phyloP scores from a whole-genome alignment of 2,329 filamentous ascomycete species.

The Microascus cirrosus region DNA sequence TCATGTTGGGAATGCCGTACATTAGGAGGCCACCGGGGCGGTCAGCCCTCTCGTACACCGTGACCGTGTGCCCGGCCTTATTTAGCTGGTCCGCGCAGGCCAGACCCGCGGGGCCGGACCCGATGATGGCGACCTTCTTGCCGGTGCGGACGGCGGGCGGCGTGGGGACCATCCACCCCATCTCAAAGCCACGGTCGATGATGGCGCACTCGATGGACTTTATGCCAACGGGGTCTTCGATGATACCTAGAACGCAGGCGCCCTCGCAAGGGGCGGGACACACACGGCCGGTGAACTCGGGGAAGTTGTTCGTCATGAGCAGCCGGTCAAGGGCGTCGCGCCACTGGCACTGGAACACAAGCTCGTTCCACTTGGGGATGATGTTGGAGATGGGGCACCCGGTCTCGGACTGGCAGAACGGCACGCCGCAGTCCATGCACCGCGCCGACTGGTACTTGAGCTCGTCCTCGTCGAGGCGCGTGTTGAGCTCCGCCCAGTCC shows the following conservation, averaged over 20 bases:
- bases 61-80: slow-evolving; percentile 78
- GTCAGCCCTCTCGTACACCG: slow-evolving; percentile 86
- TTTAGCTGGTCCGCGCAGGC: slow-evolving; percentile 90
- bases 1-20: slow-evolving; percentile 99
- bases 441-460: slow-evolving; percentile 93
- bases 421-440: slow-evolving; percentile 98
- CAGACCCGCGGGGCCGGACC: slow-evolving; percentile 84
- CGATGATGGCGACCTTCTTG: slow-evolving; percentile 81
- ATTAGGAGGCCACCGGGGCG: slow-evolving; percentile 85
- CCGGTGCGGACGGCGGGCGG: slow-evolving; percentile 72
- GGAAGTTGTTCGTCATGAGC: slow-evolving; percentile 97
- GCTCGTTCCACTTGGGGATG: slow-evolving; percentile 92
- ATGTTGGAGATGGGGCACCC: slow-evolving; percentile 96
- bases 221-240: slow-evolving; percentile 93
- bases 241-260: slow-evolving; percentile 91
- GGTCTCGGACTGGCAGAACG: slow-evolving; percentile 93
- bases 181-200: slow-evolving; percentile 93
- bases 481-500: slow-evolving; percentile 87
- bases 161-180: slow-evolving; percentile 90
- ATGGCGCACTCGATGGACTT: slow-evolving; percentile 98
- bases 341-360: slow-evolving; percentile 72
- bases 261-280: slow-evolving; percentile 95
- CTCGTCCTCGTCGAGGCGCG: slow-evolving; percentile 82
- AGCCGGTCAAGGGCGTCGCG: slow-evolving; percentile 82
- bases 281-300: slow-evolving; percentile 93